A percentile compares a stretch with the other conserved stretches of the same genome.
These are phyloP conservation scores for Blastomyces parvus DNA, from an alignment of 2,329 filamentous ascomycete genomes.

Conservation along the genomic window DNA sequence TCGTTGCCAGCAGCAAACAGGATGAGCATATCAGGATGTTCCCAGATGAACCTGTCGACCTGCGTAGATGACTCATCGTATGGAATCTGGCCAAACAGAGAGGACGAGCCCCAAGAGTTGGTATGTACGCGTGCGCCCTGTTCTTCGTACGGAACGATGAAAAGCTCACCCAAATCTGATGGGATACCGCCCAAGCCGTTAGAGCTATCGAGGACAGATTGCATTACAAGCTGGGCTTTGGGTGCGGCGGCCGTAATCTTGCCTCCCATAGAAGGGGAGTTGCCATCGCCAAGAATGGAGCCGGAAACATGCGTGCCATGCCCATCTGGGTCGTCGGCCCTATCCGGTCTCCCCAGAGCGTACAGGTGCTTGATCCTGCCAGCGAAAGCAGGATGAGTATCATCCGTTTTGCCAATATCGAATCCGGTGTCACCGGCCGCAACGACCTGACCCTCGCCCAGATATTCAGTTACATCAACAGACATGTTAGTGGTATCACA, in stretches of 20 bases:
- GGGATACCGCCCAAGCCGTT: constrained; percentile 17
- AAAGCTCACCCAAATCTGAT: constrained; percentile 14
- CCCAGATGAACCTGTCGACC: constrained; percentile 19
- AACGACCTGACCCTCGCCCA: constrained; percentile 18
- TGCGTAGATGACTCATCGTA: constrained; percentile 14
- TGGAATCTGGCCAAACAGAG: constrained; percentile 10
- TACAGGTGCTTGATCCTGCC: constrained; percentile 16
- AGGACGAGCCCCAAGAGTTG: constrained; percentile 19
- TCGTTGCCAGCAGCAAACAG: constrained; percentile 21
- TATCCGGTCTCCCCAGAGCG: constrained; percentile 10
- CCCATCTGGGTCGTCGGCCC: constrained; percentile 15
- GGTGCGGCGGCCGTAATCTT: constrained; percentile 18
- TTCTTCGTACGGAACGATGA: constrained; percentile 16
- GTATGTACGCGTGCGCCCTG: constrained; percentile 17
- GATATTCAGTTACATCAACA: constrained; percentile 7
- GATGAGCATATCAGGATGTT: constrained; percentile 20
- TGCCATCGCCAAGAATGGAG: constrained; percentile 18
- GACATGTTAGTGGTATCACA: constrained; percentile 9
- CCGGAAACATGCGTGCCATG: constrained; percentile 21
- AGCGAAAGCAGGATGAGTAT: constrained; percentile 17
- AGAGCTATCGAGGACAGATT: constrained; percentile 15
- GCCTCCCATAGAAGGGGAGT: constrained; percentile 12
- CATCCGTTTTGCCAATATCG: constrained; percentile 14
- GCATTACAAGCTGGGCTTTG: constrained; percentile 18
- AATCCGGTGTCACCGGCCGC: constrained; percentile 20